A percentile compares a stretch with the other conserved stretches of the same genome.
Evolutionary conservation across 2,329 filamentous ascomycete species (phyloP).

Genomic region (Xylariaceae sp.): DNA sequence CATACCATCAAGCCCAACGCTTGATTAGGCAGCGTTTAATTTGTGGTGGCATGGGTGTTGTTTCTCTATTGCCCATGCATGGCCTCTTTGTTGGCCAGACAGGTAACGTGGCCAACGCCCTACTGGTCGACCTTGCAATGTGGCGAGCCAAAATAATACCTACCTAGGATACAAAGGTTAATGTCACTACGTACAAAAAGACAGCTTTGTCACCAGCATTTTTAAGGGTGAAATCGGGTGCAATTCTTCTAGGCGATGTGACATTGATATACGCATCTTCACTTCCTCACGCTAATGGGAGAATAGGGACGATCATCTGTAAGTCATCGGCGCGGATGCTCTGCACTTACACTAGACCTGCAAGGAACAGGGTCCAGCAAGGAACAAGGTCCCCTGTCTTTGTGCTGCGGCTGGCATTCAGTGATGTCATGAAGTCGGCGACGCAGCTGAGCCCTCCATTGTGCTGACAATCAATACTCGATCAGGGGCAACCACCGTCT

Average conservation of each 20-base stretch:
- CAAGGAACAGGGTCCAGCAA: conserved; percentile 3
- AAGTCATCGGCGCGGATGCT: background rate
- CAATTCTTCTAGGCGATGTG: no score
- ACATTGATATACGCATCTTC: no score
- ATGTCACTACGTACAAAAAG: no score
- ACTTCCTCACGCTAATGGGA: background rate
- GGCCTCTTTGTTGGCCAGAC: no score
- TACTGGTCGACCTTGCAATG: no score
- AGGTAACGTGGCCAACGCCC: no score
- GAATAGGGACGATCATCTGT: background rate
- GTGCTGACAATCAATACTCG: background rate
- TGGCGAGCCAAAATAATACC: no score
- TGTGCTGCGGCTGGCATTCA: background rate
- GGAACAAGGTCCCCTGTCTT: background rate
- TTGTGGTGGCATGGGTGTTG: background rate
- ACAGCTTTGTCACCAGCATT: no score
- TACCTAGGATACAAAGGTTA: no score
- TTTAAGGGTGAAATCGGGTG: no score
- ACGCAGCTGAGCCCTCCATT: background rate
- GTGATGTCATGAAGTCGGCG: conserved; percentile 7
- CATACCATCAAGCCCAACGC: background rate
- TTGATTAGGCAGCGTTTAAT: background rate
- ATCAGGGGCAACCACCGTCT: background rate
- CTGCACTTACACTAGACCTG: background rate
- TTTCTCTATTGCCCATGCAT: background rate